Evolutionary conservation across 2,329 filamentous ascomycete genomes (phyloP), one percentile per base, ranked within the genome.

Genomic region (Pseudogymnoascus sp.): DNA sequence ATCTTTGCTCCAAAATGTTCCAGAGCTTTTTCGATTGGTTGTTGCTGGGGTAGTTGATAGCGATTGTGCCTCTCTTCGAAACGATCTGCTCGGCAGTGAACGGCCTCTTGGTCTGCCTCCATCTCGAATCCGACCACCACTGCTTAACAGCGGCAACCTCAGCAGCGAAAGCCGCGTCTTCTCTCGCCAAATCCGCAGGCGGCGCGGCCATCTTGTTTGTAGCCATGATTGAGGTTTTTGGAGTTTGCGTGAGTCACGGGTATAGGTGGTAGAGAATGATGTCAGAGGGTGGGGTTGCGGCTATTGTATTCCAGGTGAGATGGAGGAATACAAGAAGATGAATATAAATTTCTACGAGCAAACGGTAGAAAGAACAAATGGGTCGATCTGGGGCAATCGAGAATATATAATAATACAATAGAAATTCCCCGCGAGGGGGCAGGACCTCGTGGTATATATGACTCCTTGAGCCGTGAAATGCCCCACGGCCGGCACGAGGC

Each of bases 21-120:
- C 93, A 99, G 61, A 97, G 82, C 85, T 99, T 99, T 84, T 97
- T 97, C 59, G 90, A 84, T 78, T 93, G 88, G 17, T 80, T 80
- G 76, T 96, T 96, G 79, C 93, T 95, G 19, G 95, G 88, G 75
- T 97, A 97, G 67, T 96, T 84, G 70, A 97, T 89, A 78, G 89
- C 91, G 71, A 99, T 80, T 72, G 89, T 93, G 64, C 95, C 95
- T 73, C 95, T 84, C 85, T 99, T 99, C 61, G 90, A 88, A 67
- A 96, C 95, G 73, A 99, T 97, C 79, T 96, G 90, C 82, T 97
- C 95, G 33, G 95, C 92, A 3, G 93, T 96, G 76, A 95, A 99
- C 23, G 95, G 88, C 64, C 95, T 85, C 80, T 90, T 93, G 71
- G 95, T 99, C 77, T 91, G 86, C 75, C 90, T 85, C 95, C 95